These are phyloP conservation scores for Metarhizium anisopliae DNA, from an alignment of 2,329 filamentous ascomycete species.

Conservation along the genomic window DNA sequence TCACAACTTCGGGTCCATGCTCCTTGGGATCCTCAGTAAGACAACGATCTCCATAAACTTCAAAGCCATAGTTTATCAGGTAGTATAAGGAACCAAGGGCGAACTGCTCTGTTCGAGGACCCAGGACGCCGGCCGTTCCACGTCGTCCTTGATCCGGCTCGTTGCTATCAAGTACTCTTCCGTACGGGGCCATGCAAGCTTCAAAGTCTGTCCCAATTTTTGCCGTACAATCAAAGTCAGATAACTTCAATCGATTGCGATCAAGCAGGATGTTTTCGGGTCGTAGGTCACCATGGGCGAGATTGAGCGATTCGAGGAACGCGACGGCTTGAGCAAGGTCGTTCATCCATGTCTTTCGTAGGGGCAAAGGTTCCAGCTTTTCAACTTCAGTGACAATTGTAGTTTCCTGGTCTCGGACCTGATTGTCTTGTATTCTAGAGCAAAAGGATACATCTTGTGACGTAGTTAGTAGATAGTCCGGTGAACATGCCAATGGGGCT, in stretches of 20 bases:
- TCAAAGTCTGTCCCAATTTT: background rate
- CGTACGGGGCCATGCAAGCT: background rate
- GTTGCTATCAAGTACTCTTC: background rate
- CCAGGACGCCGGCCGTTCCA: background rate
- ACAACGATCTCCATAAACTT: background rate
- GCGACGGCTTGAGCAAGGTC: background rate
- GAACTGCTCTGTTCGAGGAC: background rate
- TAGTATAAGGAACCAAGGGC: background rate
- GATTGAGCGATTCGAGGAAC: background rate
- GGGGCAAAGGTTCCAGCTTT: background rate
- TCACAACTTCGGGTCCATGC: background rate
- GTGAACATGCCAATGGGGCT: background rate
- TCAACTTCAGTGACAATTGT: background rate
- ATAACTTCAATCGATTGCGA: background rate
- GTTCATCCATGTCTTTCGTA: background rate
- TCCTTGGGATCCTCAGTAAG: background rate
- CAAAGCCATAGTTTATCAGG: conserved; percentile 1
- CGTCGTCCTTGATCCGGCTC: background rate
- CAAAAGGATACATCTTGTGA: background rate
- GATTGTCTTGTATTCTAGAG: background rate
- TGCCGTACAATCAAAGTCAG: background rate
- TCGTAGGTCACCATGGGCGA: background rate
- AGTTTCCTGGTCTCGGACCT: background rate
- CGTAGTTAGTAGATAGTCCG: background rate
- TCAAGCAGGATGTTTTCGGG: conserved; percentile 1